Evolutionary conservation across 345 rosid genomes (phyloP).

Genomic region (Mangifera indica): DNA sequence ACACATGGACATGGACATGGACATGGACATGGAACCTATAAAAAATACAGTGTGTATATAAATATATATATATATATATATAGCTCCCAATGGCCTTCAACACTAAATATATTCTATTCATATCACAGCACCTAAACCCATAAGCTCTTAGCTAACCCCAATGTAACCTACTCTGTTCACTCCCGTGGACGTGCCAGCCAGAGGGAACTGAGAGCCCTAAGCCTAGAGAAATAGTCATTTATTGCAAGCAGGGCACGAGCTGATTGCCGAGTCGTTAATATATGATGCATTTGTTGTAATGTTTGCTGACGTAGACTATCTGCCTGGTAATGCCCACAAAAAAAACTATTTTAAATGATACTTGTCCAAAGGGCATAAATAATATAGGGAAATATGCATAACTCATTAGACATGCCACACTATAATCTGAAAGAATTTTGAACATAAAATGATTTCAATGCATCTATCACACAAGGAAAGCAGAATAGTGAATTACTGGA

Average conservation of each 20-base stretch:
- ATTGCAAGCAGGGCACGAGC: slow-evolving; percentile 78
- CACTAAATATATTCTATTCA: too few species aligned
- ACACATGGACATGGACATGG: too few species aligned
- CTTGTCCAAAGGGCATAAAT: too few species aligned
- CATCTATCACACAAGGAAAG: neutral
- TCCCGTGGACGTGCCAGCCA: slow-evolving; percentile 79
- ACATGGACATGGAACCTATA: slow-evolving; percentile 20
- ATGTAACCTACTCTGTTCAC: slow-evolving; percentile 21
- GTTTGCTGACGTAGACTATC: slow-evolving; percentile 78
- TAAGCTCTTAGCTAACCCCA: too few species aligned
- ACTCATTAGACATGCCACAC: neutral
- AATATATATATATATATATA: too few species aligned
- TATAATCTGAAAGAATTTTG: neutral
- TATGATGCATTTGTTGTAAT: slow-evolving; percentile 65
- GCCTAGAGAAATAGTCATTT: slow-evolving; percentile 65
- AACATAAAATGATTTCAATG: neutral
- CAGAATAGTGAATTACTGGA: neutral
- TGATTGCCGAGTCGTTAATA: slow-evolving; percentile 70
- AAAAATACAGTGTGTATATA: slow-evolving; percentile 19
- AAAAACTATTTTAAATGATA: neutral
- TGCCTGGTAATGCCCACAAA: slow-evolving; percentile 37
- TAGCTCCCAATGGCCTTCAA: neutral
- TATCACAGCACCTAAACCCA: neutral
- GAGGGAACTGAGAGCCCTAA: slow-evolving; percentile 74
- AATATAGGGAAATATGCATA: too few species aligned